Evolutionary conservation across 768 basidiomycete genomes (phyloP).

Genomic region (Boletus rubropictus): DNA sequence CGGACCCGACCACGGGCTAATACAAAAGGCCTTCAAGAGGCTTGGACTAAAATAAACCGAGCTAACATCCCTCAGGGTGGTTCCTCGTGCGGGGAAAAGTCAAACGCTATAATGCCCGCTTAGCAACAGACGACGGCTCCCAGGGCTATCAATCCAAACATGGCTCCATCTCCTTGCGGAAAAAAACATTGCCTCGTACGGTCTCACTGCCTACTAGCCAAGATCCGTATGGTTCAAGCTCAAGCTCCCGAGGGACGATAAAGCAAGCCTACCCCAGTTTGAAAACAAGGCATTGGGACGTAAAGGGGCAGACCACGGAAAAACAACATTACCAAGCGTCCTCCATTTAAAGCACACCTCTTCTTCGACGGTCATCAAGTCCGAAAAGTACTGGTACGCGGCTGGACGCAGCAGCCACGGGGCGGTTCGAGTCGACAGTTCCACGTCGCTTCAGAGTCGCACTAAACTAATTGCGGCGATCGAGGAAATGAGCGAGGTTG

Average conservation of each 20-base stretch:
- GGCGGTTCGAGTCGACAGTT: constrained; percentile 7
- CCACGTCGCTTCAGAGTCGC: constrained; percentile 8
- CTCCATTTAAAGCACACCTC: constrained; percentile 84
- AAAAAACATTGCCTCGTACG: constrained; percentile 58
- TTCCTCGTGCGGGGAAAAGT: constrained; percentile 51
- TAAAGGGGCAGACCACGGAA: neutral
- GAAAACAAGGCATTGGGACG: constrained; percentile 20
- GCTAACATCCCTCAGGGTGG: too few species aligned
- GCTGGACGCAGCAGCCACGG: constrained; percentile 30
- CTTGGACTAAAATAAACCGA: constrained; percentile 37
- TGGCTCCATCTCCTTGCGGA: constrained; percentile 63
- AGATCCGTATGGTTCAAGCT: constrained; percentile 4
- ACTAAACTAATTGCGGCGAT: too few species aligned
- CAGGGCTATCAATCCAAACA: constrained; percentile 57
- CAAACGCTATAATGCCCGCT: constrained; percentile 46
- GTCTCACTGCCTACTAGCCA: constrained; percentile 61
- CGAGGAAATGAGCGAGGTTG: too few species aligned
- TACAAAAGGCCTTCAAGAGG: constrained; percentile 90
- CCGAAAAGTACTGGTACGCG: constrained; percentile 67
- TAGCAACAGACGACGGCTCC: constrained; percentile 3
- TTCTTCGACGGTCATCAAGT: constrained; percentile 73
- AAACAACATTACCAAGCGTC: constrained; percentile 32
- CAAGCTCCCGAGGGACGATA: neutral
- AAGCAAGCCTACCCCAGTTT: constrained; percentile 57
- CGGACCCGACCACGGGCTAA: constrained; percentile 81